Evolutionary conservation across 257 asterid species (phyloP).

Genomic region (Nicotiana obtusifolia): DNA sequence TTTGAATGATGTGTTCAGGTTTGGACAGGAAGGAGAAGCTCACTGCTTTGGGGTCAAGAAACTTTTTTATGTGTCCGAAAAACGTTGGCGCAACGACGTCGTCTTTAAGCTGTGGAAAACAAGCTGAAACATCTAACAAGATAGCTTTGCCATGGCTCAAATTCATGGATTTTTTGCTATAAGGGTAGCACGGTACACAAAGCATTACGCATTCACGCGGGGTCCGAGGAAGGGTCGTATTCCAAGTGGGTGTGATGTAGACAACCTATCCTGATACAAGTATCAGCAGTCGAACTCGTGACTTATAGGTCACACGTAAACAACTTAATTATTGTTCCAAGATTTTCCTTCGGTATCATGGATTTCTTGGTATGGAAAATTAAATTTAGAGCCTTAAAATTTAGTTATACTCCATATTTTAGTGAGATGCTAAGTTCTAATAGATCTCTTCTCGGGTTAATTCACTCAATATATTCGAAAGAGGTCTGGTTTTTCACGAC

Average conservation of each 20-base stretch:
- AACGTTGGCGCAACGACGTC: slow-evolving; percentile 12
- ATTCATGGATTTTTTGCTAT: slow-evolving; percentile 41
- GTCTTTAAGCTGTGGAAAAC: slow-evolving; percentile 46
- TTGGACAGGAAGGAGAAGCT: slow-evolving; percentile 58
- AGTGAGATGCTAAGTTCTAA: neutral
- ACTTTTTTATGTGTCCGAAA: slow-evolving; percentile 59
- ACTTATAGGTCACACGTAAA: no score
- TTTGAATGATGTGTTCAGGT: slow-evolving; percentile 28
- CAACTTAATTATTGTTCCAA: no score
- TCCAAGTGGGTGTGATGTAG: accelerated
- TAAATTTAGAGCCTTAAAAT: neutral
- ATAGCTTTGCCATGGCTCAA: slow-evolving; percentile 47
- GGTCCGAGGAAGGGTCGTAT: accelerated
- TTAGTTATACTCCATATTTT: neutral
- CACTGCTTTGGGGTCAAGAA: slow-evolving; percentile 62
- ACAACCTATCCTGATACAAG: no score
- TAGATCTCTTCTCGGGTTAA: neutral
- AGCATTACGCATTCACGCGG: no score
- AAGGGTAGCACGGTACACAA: no score
- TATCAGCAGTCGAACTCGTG: accelerated
- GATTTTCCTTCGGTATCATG: no score
- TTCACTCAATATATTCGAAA: neutral
- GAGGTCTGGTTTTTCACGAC: neutral
- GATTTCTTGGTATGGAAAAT: no score
- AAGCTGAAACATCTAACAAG: slow-evolving; percentile 36